A percentile compares a stretch with the other conserved stretches of the same genome.
Conservation (phyloP, 345 rosid species). For the Bruguiera parviflora region DNA sequence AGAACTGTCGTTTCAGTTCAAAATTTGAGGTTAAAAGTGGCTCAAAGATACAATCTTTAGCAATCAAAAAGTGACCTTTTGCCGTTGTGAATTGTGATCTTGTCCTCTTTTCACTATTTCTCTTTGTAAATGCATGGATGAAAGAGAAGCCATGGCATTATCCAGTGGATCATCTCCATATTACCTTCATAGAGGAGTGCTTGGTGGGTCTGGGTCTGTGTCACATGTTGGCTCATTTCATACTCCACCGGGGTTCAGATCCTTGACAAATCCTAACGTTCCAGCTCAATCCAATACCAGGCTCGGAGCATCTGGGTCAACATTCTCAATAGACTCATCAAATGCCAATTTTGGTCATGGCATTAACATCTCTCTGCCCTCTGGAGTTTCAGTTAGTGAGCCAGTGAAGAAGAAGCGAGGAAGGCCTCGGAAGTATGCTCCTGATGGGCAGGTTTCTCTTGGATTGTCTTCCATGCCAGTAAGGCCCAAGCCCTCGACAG, state of each 20-base stretch:
- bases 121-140: constrained; percentile 89
- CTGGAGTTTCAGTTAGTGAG: constrained; percentile 42
- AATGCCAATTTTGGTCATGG: constrained; percentile 53
- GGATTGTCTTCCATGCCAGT: constrained; percentile 69
- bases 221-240: constrained; percentile 52
- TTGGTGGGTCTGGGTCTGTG: constrained; percentile 48
- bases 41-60: constrained; percentile 5
- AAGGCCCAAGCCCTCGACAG: constrained; percentile 52
- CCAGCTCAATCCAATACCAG: constrained; percentile 42
- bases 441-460: constrained; percentile 79
- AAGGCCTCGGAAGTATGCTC: constrained; percentile 88
- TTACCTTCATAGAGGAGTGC: constrained; percentile 70
- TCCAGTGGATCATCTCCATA: constrained; percentile 76
- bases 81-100: neutral
- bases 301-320: constrained; percentile 34
- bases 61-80: neutral
- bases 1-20: neutral
- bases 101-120: constrained; percentile 9
- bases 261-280: constrained; percentile 47
- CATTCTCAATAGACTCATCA: constrained; percentile 54
- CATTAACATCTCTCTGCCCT: constrained; percentile 48
- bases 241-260: constrained; percentile 57
- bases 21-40: neutral
- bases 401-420: constrained; percentile 94
- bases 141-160: constrained; percentile 86